A percentile compares a stretch with the other conserved stretches of the same genome.
Conservation (phyloP, 2,329 filamentous ascomycete species). For the Neonectria hederae region DNA sequence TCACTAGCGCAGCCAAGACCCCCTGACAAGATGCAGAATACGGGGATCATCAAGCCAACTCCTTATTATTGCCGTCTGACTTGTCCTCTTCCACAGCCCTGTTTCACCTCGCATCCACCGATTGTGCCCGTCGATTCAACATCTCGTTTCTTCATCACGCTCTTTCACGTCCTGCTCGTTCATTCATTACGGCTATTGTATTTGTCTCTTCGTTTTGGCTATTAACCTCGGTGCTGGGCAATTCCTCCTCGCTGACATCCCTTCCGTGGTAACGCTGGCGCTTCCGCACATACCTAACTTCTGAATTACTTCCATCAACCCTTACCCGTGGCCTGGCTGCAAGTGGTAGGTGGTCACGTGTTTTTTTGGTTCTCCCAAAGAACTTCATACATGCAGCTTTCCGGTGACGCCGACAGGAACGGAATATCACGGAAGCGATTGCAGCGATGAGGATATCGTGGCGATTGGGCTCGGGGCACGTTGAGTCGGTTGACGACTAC, state of each 20-base stretch:
- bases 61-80: conserved; percentile 34
- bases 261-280: conserved; percentile 22
- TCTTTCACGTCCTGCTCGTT: not conserved
- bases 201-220: not conserved
- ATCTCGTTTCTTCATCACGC: conserved; percentile 7
- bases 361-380: not conserved
- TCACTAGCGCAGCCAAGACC: conserved; percentile 30
- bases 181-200: conserved; percentile 12
- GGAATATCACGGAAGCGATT: not conserved
- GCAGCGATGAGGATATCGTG: conserved; percentile 45
- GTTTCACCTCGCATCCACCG: conserved; percentile 31
- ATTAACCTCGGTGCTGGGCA: not conserved
- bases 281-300: conserved; percentile 14
- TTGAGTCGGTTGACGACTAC: conserved; percentile 62
- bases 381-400: conserved; percentile 11
- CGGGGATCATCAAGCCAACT: conserved; percentile 30
- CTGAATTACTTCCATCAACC: not conserved
- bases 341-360: conserved; percentile 18
- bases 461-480: conserved; percentile 44
- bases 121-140: not conserved
- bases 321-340: conserved; percentile 9
- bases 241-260: not conserved
- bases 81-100: conserved; percentile 38
- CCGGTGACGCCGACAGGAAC: not conserved
- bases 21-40: conserved; percentile 38